Evolutionary conservation across 495 filamentous ascomycete species (phyloP).

Genomic region (Penicillium parvum): DNA sequence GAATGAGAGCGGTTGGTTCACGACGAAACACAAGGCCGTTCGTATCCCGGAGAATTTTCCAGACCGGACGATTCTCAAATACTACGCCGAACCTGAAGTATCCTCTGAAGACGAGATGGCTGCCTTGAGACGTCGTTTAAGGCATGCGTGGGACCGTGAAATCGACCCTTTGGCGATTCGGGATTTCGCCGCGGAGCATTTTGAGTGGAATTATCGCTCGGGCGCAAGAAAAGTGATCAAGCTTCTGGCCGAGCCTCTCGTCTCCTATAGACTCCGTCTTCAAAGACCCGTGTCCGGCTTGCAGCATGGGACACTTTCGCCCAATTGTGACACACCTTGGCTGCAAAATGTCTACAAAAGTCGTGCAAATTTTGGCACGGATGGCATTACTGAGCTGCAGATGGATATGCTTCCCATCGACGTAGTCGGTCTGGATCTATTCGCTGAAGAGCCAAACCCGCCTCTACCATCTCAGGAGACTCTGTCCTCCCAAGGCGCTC

Average conservation of each 20-base stretch:
- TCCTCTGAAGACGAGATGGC: slow-evolving; percentile 59
- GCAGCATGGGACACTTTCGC: slow-evolving; percentile 22
- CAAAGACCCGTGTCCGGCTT: slow-evolving; percentile 24
- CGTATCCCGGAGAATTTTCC: slow-evolving; percentile 80
- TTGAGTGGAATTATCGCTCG: slow-evolving; percentile 74
- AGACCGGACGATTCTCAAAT: slow-evolving; percentile 69
- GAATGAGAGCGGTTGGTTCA: slow-evolving; percentile 82
- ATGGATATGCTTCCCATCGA: slow-evolving; percentile 71
- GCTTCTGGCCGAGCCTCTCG: slow-evolving; percentile 71
- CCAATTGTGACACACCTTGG: slow-evolving; percentile 32
- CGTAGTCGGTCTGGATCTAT: slow-evolving; percentile 72
- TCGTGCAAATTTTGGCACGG: slow-evolving; percentile 67
- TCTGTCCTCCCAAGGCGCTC: slow-evolving; percentile 4
- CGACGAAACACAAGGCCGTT: slow-evolving; percentile 65
- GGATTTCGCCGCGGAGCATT: slow-evolving; percentile 68
- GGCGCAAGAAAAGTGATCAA: slow-evolving; percentile 84
- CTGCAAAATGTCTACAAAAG: slow-evolving; percentile 58
- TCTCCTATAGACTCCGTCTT: slow-evolving; percentile 60
- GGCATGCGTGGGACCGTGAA: slow-evolving; percentile 56
- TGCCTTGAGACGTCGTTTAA: slow-evolving; percentile 42
- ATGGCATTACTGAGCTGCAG: slow-evolving; percentile 70
- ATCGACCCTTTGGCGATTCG: slow-evolving; percentile 67
- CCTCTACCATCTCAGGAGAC: slow-evolving; percentile 33
- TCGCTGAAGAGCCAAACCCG: slow-evolving; percentile 61
- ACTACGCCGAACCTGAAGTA: slow-evolving; percentile 81